Base-by-base conservation (phyloP, 176 grass and related monocot genomes). In the Aegilops speltoides region DNA sequence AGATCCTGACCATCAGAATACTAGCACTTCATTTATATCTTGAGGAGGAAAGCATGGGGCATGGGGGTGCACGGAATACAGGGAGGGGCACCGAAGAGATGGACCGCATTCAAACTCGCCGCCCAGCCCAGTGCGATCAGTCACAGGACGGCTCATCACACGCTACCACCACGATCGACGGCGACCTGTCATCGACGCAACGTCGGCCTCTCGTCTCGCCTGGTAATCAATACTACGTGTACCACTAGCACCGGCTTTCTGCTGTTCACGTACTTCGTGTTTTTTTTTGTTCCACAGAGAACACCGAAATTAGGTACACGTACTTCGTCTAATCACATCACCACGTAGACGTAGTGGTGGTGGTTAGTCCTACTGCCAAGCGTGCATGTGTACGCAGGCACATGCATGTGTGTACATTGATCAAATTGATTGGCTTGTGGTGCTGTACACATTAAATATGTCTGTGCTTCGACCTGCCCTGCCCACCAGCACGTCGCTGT, bases 41-140 rank as follows among this genome's bases (percentile, higher is more conserved):
- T 68, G 7, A 20, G 66, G 6, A 68, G 32, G 19, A 34, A 69
- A 73, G 70, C n/a, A 14, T 74, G 71, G n/a, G n/a, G 70, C n/a
- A 14, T 74, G 71, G n/a, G n/a, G 45, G 26, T 26, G 72, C 72
- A 75, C 72, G 72, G 72, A 75, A 48, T 50, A 28, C 72, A 75
- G 23, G 41, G 38, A 75, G 24, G 40, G 16, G 37, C 32, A 10
- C 32, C 33, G 68, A 38, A 70, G 68, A 0, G 3, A 14, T n/a
- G 13, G 37, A 7, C 24, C 11, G 38, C 70, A 26, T 26, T 73
- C 13, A 73, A 73, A 45, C 8, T 73, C 70, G 38, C 70, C 38
- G 70, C 38, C 38, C 38, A 46, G 38, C n/a, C 38, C 22, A 45
- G n/a, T 15, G 38, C 45, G 25, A 7, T 34, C 19, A 17, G 10